Evolutionary conservation across 129 eudicot genomes (phyloP).

Genomic region (Centrapalus pauciflorus): DNA sequence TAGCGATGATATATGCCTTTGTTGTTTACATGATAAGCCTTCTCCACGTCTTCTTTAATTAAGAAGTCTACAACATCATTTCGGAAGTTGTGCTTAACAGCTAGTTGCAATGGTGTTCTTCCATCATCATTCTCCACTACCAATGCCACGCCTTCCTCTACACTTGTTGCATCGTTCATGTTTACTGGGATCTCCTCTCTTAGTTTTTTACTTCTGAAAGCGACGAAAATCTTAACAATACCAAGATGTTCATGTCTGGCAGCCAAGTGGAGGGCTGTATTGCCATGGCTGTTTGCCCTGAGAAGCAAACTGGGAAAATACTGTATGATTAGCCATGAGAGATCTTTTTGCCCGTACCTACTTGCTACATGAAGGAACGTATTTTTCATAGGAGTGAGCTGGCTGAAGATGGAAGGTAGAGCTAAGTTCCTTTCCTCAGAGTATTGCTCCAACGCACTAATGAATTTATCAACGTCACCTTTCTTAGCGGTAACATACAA

Average conservation of each 20-base stretch:
- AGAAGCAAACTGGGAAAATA: neutral
- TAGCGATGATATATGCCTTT: slow-evolving; percentile 19
- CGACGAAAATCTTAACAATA: neutral
- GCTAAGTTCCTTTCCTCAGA: neutral
- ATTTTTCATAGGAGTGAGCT: neutral
- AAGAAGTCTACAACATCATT: neutral
- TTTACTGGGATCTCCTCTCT: no score
- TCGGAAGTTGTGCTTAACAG: neutral
- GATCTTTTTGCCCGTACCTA: neutral
- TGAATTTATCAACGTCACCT: neutral
- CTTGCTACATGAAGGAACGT: slow-evolving; percentile 12
- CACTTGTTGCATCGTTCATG: neutral
- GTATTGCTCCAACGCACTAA: neutral
- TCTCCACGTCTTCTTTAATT: no score
- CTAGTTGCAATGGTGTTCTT: slow-evolving; percentile 34
- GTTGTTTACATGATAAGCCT: neutral
- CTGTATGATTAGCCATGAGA: neutral
- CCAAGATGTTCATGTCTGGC: slow-evolving; percentile 8
- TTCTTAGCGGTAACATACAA: neutral
- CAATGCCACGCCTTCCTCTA: no score
- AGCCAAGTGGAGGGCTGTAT: slow-evolving; percentile 30
- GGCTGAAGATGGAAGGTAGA: neutral
- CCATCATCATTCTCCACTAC: slow-evolving; percentile 7
- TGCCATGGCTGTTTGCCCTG: slow-evolving; percentile 6
- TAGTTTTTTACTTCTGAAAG: neutral